These are phyloP conservation scores for Inga laurina DNA, from an alignment of 306 rosid species.

Conservation along the genomic window DNA sequence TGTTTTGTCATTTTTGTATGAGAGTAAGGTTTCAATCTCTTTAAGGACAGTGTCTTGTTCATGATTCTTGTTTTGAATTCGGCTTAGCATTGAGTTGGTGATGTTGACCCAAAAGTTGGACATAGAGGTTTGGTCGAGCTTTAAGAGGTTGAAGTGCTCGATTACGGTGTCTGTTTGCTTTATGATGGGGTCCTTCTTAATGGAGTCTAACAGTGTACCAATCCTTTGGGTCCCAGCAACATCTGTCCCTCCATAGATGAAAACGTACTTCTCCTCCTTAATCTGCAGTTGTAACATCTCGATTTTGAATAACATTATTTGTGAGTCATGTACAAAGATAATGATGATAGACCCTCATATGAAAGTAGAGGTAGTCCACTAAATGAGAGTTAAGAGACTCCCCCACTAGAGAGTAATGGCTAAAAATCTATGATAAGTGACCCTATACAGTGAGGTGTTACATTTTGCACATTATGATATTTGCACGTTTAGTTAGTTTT, in stretches of 20 bases:
- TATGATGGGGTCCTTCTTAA: conserved; percentile 30
- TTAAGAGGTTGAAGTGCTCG: conserved; percentile 9
- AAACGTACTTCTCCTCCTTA: conserved; percentile 18
- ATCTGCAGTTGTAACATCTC: no score
- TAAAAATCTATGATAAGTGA: no score
- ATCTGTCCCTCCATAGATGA: conserved; percentile 44
- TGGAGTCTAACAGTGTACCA: neutral
- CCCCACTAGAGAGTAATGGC: no score
- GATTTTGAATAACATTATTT: no score
- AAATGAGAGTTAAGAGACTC: no score
- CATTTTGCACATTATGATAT: neutral
- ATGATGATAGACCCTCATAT: no score
- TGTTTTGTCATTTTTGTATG: neutral
- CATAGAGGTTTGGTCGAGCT: neutral
- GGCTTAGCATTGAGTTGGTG: neutral
- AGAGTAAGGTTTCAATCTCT: neutral
- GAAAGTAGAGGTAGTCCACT: no score
- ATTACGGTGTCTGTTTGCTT: conserved; percentile 28
- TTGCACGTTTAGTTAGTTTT: no score
- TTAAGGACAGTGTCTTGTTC: neutral
- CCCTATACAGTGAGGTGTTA: no score
- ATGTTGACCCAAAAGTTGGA: neutral
- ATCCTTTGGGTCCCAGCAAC: neutral
- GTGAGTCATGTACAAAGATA: no score
- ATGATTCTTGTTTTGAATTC: neutral